Evolutionary conservation across 1,284 basidiomycete species (phyloP), one percentile per base, ranked within the genome.

Genomic region (Ustilago hordei): DNA sequence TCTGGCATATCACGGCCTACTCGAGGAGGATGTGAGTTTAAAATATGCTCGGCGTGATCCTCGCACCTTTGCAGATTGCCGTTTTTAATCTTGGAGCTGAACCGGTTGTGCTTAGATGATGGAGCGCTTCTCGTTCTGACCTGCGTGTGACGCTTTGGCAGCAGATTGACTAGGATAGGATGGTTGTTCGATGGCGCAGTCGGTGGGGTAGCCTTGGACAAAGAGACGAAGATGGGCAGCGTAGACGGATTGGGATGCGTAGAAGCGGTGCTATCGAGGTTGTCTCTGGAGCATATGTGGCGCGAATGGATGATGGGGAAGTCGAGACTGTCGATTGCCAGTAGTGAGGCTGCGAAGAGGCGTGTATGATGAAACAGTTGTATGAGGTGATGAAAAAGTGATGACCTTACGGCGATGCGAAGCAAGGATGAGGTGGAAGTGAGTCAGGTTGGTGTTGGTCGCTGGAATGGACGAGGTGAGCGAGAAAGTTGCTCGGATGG

Each of bases 1-100:
- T 56, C 60, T 17, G 64, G 70, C 70, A 64, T 68, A 38, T 41
- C 54, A 57, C 11, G 36, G 35, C 31, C 41, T 23, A 35, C 12
- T 60, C 52, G 31, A 32, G 31, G 28, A 50, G 11, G 43, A 4
- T 38, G n/a, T 0, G 31, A 11, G 35, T n/a, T 31, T 7, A 41
- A 15, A 41, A 17, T 15, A 6, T 17, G 13, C 39, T 17, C 4
- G 13, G 52, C 19, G 15, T 9, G 15, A 36, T 8, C 31, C 32
- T 55, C 19, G 55, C 31, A 17, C 11, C 39, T 15, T 15, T 41
- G 23, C 23, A 28, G 23, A 28, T 28, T 0, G 0, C 23, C 0
- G 23, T 28, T 28, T 28, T 28, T 28, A 28, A 28, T 28, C 23
- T 41, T 38, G 8, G 36, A 38, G 13, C 36, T 38, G 36, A 9